A percentile compares a stretch with the other conserved stretches of the same genome.
Conservation (phyloP, 129 eudicot species). For the Daucus carota region DH1_v3.0 NC_030385.2:854501-855000, state of each 20-base stretch:
- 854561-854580: background rate
- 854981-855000: too few species aligned
- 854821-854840: background rate
- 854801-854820: background rate
- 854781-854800: background rate
- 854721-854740: background rate
- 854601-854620: background rate
- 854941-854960: too few species aligned
- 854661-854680: background rate
- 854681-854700: background rate
- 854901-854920: too few species aligned
- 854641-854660: background rate
- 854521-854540: slow-evolving; percentile 73
- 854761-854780: background rate
- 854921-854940: too few species aligned
- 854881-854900: too few species aligned
- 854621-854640: background rate
- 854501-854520: slow-evolving; percentile 91
- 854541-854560: slow-evolving; percentile 96
- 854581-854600: background rate
- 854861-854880: too few species aligned
- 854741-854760: background rate
- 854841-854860: background rate
- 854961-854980: too few species aligned
- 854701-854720: too few species aligned